These are phyloP conservation scores for Ustilago esculenta DNA, from an alignment of 1,284 basidiomycete species.

Conservation along the genomic window DNA sequence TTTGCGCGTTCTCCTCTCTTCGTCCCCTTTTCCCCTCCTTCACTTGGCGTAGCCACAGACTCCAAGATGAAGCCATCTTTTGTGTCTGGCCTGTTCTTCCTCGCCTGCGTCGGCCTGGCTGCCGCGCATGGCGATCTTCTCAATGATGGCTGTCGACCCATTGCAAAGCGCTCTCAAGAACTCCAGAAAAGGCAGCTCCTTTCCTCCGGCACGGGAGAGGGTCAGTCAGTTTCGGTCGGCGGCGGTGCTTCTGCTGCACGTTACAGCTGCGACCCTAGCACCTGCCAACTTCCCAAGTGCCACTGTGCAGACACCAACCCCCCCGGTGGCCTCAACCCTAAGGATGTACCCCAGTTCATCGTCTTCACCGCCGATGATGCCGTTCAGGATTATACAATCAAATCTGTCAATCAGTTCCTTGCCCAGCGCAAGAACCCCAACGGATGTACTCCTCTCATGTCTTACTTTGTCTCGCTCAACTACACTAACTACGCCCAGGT, in stretches of 20 bases:
- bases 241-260: conserved; percentile 57
- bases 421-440: conserved; percentile 82
- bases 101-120: conserved; percentile 30
- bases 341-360: conserved; percentile 59
- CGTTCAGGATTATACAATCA: conserved; percentile 77
- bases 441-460: conserved; percentile 75
- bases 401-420: conserved; percentile 78
- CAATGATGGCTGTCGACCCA: conserved; percentile 40
- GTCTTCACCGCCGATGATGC: conserved; percentile 70
- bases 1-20: background rate
- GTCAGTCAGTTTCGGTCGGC: conserved; percentile 22
- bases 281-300: conserved; percentile 57
- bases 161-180: conserved; percentile 25
- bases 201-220: conserved; percentile 47
- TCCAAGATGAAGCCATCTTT: conserved; percentile 23
- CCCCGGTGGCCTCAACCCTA: conserved; percentile 56
- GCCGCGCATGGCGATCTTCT: conserved; percentile 40
- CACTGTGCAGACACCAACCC: conserved; percentile 60
- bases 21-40: background rate
- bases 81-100: conserved; percentile 20
- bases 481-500: conserved; percentile 81
- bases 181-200: conserved; percentile 31
- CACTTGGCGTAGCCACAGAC: background rate
- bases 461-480: conserved; percentile 69
- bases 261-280: conserved; percentile 56